Evolutionary conservation across 1,139 yeast genomes (phyloP).

Genomic region (Geotrichum reessii): DNA sequence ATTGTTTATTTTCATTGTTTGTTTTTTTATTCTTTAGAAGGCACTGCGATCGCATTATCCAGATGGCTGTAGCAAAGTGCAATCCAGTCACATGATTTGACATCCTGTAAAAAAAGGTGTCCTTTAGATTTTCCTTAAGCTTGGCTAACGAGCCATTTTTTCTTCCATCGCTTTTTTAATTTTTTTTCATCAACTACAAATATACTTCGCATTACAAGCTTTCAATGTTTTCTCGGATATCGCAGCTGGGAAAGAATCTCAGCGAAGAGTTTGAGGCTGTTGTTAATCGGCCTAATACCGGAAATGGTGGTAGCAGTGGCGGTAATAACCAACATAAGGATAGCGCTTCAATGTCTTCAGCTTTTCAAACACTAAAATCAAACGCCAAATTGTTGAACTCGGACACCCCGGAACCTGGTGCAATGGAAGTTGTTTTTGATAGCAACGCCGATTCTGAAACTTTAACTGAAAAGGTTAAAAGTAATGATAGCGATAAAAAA

Average conservation of each 20-base stretch:
- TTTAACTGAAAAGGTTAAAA: background rate
- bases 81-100: background rate
- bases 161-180: background rate
- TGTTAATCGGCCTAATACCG: conserved; percentile 21
- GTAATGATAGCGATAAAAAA: background rate
- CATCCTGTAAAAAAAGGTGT: background rate
- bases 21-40: background rate
- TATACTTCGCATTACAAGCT: background rate
- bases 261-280: conserved; percentile 50
- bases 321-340: background rate
- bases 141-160: background rate
- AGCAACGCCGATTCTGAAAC: background rate
- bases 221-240: conserved; percentile 53
- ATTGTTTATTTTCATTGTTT: background rate
- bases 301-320: background rate
- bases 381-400: conserved; percentile 12
- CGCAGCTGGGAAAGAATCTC: conserved; percentile 60
- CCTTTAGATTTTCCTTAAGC: background rate
- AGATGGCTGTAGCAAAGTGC: background rate
- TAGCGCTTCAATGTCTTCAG: conserved; percentile 9
- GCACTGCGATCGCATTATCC: background rate
- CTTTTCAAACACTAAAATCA: conserved; percentile 16
- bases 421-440: conserved; percentile 12
- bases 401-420: conserved; percentile 13
- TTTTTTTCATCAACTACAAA: background rate